Conservation (phyloP, 2,329 filamentous ascomycete species). For the Ophiostoma perfectum region DNA sequence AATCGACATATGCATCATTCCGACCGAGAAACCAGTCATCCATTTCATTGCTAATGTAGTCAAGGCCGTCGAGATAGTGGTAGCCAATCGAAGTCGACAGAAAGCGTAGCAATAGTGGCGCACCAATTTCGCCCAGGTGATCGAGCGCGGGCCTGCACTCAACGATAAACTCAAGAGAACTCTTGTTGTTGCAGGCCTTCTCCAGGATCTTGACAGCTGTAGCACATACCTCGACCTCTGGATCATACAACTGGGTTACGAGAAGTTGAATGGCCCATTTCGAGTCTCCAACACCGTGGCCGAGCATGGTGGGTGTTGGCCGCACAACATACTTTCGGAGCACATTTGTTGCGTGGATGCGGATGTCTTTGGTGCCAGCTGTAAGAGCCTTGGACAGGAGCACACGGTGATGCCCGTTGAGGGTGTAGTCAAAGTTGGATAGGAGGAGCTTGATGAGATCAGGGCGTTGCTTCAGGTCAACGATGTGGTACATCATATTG, state of each 20-base stretch:
- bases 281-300: slow-evolving; percentile 55
- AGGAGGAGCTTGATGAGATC: slow-evolving; percentile 86
- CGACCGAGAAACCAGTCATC: slow-evolving; percentile 98
- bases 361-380: slow-evolving; percentile 82
- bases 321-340: slow-evolving; percentile 77
- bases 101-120: slow-evolving; percentile 85
- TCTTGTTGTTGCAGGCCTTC: slow-evolving; percentile 90
- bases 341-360: slow-evolving; percentile 82
- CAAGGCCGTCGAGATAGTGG: slow-evolving; percentile 90
- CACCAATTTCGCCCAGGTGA: slow-evolving; percentile 93
- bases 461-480: slow-evolving; percentile 83
- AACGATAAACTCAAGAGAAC: slow-evolving; percentile 90
- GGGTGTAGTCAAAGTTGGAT: slow-evolving; percentile 84
- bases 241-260: slow-evolving; percentile 98
- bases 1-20: slow-evolving; percentile 89
- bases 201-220: slow-evolving; percentile 95
- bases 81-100: slow-evolving; percentile 95
- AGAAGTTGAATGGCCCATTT: slow-evolving; percentile 95
- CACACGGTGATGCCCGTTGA: slow-evolving; percentile 83
- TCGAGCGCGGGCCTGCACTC: slow-evolving; percentile 92
- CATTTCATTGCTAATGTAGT: slow-evolving; percentile 99
- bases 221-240: slow-evolving; percentile 92
- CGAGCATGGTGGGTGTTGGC: slow-evolving; percentile 28
- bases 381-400: slow-evolving; percentile 92
- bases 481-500: slow-evolving; percentile 99